A percentile compares a stretch with the other conserved stretches of the same genome.
Evolutionary conservation across 2,329 filamentous ascomycete species (phyloP).

Genomic region (Phaeomoniella chlamydospora): DNA sequence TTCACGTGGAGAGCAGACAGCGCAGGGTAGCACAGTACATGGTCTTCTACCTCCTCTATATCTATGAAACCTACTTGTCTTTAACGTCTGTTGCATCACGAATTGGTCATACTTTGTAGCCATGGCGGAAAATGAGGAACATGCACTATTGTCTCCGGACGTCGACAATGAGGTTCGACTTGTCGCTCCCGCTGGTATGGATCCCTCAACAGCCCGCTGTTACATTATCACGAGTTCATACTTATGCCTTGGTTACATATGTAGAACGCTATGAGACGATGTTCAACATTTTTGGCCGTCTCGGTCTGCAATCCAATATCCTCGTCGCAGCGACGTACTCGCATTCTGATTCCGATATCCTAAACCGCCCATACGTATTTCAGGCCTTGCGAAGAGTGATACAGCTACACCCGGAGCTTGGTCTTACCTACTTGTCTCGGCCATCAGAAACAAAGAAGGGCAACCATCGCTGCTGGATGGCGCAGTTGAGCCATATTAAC

Average conservation of each 20-base stretch:
- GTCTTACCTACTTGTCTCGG: background rate
- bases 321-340: background rate
- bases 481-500: background rate
- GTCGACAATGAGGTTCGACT: background rate
- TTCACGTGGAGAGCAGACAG: no score
- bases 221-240: background rate
- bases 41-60: no score
- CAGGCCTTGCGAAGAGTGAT: background rate
- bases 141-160: background rate
- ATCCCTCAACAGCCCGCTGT: background rate
- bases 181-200: background rate
- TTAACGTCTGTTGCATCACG: no score
- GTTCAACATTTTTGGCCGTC: background rate
- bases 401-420: background rate
- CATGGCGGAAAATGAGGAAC: background rate
- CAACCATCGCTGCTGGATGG: background rate
- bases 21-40: no score
- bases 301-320: background rate
- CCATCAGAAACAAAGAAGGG: background rate
- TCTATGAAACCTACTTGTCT: no score
- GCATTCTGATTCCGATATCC: background rate
- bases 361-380: background rate
- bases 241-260: background rate
- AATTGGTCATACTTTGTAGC: no score
- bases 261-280: background rate